phyloP scores from a whole-genome alignment of 768 basidiomycete genomes.

The Leucosporidium creatinivorum region DNA sequence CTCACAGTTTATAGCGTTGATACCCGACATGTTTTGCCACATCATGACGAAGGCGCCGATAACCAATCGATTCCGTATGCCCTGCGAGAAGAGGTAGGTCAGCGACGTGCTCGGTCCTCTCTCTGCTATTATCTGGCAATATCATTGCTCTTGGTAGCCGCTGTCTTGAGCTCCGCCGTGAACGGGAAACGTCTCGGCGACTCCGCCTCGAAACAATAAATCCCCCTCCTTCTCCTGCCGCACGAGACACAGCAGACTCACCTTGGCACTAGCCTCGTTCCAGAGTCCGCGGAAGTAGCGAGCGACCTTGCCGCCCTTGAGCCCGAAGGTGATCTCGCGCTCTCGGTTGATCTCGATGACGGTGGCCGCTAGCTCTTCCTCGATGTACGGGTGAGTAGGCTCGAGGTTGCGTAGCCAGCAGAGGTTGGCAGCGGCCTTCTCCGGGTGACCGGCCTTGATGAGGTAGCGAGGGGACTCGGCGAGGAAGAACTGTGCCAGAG shows the following conservation, averaged over 20 bases:
- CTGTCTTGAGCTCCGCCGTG: too few relatives aligned
- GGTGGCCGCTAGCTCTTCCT: slow-evolving; percentile 12
- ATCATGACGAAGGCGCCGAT: slow-evolving; percentile 31
- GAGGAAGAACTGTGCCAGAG: slow-evolving; percentile 34
- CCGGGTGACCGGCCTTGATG: slow-evolving; percentile 34
- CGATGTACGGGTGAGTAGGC: slow-evolving; percentile 11
- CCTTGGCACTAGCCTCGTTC: slow-evolving; percentile 5
- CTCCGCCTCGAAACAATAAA: too few relatives aligned
- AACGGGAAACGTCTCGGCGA: too few relatives aligned
- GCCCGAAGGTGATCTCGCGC: slow-evolving; percentile 1
- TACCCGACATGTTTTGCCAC: slow-evolving; percentile 47
- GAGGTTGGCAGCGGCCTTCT: slow-evolving; percentile 37
- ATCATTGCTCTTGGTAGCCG: too few relatives aligned
- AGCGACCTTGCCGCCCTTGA: not conserved
- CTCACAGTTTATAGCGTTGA: slow-evolving; percentile 38
- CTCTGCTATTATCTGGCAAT: too few relatives aligned
- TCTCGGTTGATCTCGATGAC: slow-evolving; percentile 20
- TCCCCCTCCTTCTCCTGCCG: too few relatives aligned
- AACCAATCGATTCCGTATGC: not conserved
- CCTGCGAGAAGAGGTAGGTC: not conserved
- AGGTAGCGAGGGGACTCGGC: slow-evolving; percentile 41
- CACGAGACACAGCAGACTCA: too few relatives aligned
- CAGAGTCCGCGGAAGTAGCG: slow-evolving; percentile 14
- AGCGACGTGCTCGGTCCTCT: not conserved
- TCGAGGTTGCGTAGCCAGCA: slow-evolving; percentile 38